Conservation (phyloP, 1,284 basidiomycete genomes). For the Caloboletus inedulis region DNA sequence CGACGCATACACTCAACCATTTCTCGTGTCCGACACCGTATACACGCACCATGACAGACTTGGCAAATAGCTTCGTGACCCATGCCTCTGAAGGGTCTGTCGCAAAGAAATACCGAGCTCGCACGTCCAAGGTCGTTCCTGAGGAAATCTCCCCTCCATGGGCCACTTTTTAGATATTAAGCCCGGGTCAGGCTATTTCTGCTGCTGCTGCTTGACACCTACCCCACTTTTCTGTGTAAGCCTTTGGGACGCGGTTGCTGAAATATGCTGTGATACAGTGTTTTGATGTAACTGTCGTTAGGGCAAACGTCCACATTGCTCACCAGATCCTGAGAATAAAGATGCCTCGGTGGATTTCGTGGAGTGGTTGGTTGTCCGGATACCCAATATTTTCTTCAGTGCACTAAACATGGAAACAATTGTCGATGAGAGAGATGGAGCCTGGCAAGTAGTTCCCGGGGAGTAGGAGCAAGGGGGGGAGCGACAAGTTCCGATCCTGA, state of each 20-base stretch:
- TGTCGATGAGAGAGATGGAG: background rate
- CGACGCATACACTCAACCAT: conserved; percentile 10
- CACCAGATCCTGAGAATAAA: conserved; percentile 29
- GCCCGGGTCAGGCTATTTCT: background rate
- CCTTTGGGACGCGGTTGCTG: conserved; percentile 23
- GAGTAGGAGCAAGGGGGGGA: no score
- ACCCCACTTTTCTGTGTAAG: conserved; percentile 27
- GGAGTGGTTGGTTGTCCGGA: background rate
- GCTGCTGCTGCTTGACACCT: conserved; percentile 2
- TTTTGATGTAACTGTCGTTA: background rate
- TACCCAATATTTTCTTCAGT: conserved; percentile 11
- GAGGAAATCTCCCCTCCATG: conserved; percentile 26
- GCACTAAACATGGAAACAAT: conserved; percentile 12
- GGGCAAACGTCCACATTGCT: background rate
- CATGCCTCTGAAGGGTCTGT: conserved; percentile 27
- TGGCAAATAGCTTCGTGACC: conserved; percentile 24
- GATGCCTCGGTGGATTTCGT: background rate
- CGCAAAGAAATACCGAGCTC: conserved; percentile 32
- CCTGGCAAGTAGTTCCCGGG: background rate
- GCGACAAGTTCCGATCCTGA: background rate
- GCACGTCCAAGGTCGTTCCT: conserved; percentile 8
- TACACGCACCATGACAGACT: conserved; percentile 30
- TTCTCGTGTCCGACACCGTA: background rate
- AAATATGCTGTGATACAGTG: conserved; percentile 27
- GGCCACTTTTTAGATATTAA: conserved; percentile 11